Conservation (phyloP, 192 early-diverging fungal genomes). For the Radiomyces spectabilis region DNA sequence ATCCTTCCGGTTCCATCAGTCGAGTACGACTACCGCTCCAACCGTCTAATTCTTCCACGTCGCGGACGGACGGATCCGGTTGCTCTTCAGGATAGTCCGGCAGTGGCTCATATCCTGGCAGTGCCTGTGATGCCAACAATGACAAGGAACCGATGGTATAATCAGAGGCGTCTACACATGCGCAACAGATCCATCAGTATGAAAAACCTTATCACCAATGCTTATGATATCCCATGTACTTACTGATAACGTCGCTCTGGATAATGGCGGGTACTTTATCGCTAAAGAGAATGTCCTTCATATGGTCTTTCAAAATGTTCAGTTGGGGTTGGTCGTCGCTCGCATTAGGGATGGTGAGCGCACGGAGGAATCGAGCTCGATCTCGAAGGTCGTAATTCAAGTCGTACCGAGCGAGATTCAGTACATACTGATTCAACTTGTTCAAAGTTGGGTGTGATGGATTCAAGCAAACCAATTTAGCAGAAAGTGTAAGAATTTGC, state of each 20-base stretch:
- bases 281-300: conserved; percentile 52
- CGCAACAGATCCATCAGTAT: too few species aligned
- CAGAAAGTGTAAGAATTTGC: conserved; percentile 76
- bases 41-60: conserved; percentile 28
- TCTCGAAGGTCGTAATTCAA: conserved; percentile 85
- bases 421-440: conserved; percentile 62
- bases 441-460: conserved; percentile 33
- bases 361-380: conserved; percentile 68
- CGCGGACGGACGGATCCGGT: conserved; percentile 45
- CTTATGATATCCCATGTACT: too few species aligned
- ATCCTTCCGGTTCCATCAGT: conserved; percentile 20
- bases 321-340: conserved; percentile 7
- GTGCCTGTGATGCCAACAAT: conserved; percentile 44
- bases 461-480: conserved; percentile 52
- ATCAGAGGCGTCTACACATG: conserved; percentile 14
- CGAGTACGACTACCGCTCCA: conserved; percentile 21
- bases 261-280: conserved; percentile 44
- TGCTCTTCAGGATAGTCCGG: conserved; percentile 68
- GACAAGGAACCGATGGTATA: conserved; percentile 64
- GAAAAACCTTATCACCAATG: too few species aligned
- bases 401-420: conserved; percentile 89
- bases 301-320: conserved; percentile 35
- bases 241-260: conserved; percentile 43
- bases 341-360: conserved; percentile 12
- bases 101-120: conserved; percentile 69